Conservation (phyloP, 1,284 basidiomycete species). For the Naganishia albida region DNA sequence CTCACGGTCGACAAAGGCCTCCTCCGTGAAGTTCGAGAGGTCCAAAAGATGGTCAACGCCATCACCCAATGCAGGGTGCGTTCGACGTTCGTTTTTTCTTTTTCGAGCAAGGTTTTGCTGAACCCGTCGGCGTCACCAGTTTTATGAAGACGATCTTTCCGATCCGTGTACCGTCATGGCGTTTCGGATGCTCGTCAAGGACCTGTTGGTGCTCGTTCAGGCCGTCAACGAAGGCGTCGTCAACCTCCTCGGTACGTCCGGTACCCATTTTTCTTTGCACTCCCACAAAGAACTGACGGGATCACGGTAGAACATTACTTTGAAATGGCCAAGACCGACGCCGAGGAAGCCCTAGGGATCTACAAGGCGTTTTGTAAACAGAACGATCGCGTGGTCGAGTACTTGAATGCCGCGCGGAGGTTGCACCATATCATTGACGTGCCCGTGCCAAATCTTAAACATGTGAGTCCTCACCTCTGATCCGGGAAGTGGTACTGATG, state of each 20-base stretch:
- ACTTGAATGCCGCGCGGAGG: constrained; percentile 87
- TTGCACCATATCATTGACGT: constrained; percentile 90
- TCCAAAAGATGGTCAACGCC: constrained; percentile 84
- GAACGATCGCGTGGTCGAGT: constrained; percentile 92
- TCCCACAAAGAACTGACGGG: not conserved
- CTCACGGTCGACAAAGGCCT: constrained; percentile 96
- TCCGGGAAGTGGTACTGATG: not conserved
- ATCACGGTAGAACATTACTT: constrained; percentile 82
- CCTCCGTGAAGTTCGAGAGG: constrained; percentile 83
- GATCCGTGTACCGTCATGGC: constrained; percentile 89
- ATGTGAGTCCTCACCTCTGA: constrained; percentile 60
- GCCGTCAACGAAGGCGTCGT: constrained; percentile 98
- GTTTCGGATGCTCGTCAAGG: constrained; percentile 93
- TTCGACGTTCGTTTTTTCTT: constrained; percentile 25
- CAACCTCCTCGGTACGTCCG: constrained; percentile 78
- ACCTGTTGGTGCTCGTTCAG: constrained; percentile 91
- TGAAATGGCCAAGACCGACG: constrained; percentile 94
- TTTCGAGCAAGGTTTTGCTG: not conserved
- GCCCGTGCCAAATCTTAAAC: constrained; percentile 89
- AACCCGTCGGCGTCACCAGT: constrained; percentile 57
- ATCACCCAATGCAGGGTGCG: constrained; percentile 83
- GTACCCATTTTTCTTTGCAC: not conserved
- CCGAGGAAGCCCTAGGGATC: constrained; percentile 77
- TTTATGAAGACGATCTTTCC: constrained; percentile 89
- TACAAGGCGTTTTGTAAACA: constrained; percentile 95